Conservation (phyloP, 2,329 filamentous ascomycete genomes). For the Chaetomiaceae sp. region DNA sequence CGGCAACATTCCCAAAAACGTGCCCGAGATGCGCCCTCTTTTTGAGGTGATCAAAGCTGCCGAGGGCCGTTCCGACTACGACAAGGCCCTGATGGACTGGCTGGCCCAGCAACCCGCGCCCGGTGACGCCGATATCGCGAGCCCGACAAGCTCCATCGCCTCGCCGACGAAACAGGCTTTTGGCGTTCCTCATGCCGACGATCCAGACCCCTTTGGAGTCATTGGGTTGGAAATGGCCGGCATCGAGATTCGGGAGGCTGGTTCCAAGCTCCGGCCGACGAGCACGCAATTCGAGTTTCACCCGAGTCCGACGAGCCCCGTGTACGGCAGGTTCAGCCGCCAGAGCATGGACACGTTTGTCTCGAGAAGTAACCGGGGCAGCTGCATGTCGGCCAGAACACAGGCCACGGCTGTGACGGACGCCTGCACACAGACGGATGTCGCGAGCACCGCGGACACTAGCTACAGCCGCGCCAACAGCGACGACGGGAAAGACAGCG, state of each 20-base stretch:
- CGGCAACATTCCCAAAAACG: conserved; percentile 48
- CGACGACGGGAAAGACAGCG: conserved; percentile 42
- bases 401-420: conserved; percentile 66
- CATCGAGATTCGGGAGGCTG: conserved; percentile 85
- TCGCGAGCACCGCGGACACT: conserved; percentile 47
- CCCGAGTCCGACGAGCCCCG: conserved; percentile 68
- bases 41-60: conserved; percentile 83
- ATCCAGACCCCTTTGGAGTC: conserved; percentile 89
- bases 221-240: conserved; percentile 86
- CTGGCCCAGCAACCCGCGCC: conserved; percentile 64
- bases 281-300: conserved; percentile 80
- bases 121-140: conserved; percentile 59
- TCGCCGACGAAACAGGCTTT: conserved; percentile 49
- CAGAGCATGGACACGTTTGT: conserved; percentile 63
- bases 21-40: conserved; percentile 53
- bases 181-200: conserved; percentile 70
- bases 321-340: conserved; percentile 52
- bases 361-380: conserved; percentile 60
- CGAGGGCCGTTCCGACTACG: conserved; percentile 73
- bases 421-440: conserved; percentile 58
- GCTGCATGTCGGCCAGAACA: conserved; percentile 66
- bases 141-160: conserved; percentile 30
- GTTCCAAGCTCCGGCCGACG: conserved; percentile 63
- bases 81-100: conserved; percentile 58
- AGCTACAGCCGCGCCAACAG: conserved; percentile 50